Base-by-base conservation (phyloP, 2,329 filamentous ascomycete species). In the Albophoma yamanashiensis region DNA sequence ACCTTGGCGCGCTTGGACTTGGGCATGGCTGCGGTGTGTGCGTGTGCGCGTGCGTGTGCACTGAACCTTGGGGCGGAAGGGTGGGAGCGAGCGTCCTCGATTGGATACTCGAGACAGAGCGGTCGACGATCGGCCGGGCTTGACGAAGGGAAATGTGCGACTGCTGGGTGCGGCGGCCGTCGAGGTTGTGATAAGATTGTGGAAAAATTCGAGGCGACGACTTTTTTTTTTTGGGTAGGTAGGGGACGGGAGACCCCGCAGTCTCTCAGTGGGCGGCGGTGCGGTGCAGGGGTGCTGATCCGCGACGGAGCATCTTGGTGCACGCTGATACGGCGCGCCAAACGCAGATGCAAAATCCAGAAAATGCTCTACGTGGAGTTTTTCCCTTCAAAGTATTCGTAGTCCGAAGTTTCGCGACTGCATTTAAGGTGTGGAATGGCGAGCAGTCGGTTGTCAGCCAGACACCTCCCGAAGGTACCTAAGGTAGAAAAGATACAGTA, bases 1-100 rank as follows among this genome's bases (percentile, higher is more conserved):
- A 95, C 82, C 77, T 88, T 93, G 68, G 89, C 83, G 76, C 94
- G 90, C 83, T 94, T 97, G 64, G 94, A 97, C 81, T 95, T 92
- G 73, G 94, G 94, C 94, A 99, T 99, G 66, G 70, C 79, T 50
- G 59, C 39, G 73, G 25, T 1, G 65, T 64, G 65, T 64, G 59
- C 2, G 65, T 64, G 65, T 64, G 59, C 67, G 52, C 60, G 56
- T 58, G 59, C 59, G 62, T 14, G 55, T 59, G 27, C 5, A 31
- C 34, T n/a, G 40, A 55, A 42, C 53, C 4, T 55, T 31, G 31
- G 22, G 15, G 31, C 4, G 8, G 9, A 22, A 11, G n/a, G n/a
- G 31, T 22, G 27, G 27, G 55, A 17, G 55, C 25, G 15, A 22
- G 3, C 31, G 9, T 45, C 42, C 57, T 58, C 25, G 22, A 43